Conservation (phyloP, 768 basidiomycete genomes). For the Suillus clintonianus region DNA sequence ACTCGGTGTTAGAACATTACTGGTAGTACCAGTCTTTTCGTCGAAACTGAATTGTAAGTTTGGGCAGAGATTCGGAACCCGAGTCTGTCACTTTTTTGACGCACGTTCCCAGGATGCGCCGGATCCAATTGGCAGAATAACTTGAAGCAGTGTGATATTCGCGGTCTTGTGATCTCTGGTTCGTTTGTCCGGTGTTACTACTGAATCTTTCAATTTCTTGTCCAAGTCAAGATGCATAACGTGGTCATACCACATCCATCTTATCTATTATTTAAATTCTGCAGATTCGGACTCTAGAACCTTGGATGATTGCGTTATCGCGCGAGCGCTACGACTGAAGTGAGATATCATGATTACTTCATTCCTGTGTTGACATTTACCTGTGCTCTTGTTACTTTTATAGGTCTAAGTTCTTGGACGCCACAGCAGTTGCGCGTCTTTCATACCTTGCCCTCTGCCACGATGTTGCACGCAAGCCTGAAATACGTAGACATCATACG, state of each 20-base stretch:
- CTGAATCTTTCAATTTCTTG: not conserved
- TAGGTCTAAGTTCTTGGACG: not conserved
- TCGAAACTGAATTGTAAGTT: not conserved
- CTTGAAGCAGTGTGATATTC: not conserved
- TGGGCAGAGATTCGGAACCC: not conserved
- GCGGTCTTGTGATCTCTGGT: not conserved
- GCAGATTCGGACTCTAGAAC: not conserved
- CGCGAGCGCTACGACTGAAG: not conserved
- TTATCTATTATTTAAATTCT: not conserved
- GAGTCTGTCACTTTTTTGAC: not conserved
- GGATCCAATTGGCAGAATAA: not conserved
- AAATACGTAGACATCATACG: conserved; percentile 39
- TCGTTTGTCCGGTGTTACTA: not conserved
- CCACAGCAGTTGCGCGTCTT: not conserved
- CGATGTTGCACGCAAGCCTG: not conserved
- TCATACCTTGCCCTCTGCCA: not conserved
- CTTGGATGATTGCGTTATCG: not conserved
- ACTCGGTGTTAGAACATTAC: no score
- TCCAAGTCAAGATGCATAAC: not conserved
- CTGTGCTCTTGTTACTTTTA: not conserved
- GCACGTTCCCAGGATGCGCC: not conserved
- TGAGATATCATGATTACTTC: not conserved
- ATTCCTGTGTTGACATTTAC: not conserved
- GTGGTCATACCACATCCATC: not conserved
- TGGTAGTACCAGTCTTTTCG: not conserved